Percentiles rank a stretch among this genome's conserved stretches.
phyloP scores from a whole-genome alignment of 352 stramenopile species.

The Phytophthora citricola region DNA sequence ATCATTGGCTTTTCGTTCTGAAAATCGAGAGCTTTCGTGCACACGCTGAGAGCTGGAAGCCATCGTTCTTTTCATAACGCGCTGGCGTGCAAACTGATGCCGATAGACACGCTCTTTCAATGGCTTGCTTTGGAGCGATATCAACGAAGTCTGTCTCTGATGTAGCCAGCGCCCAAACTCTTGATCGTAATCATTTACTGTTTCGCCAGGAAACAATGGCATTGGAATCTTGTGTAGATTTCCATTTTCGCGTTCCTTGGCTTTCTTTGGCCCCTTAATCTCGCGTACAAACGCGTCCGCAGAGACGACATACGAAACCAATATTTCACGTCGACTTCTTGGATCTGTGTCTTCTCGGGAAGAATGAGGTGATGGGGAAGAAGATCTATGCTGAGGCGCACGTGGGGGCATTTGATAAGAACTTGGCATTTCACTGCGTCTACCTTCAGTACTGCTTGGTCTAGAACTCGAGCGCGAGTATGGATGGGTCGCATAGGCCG shows the following conservation, averaged over 20 bases:
- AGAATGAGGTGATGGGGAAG: background rate
- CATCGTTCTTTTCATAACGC: conserved; percentile 1
- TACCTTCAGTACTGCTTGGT: conserved; percentile 1
- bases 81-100: conserved; percentile 23
- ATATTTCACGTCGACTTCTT: conserved; percentile 22
- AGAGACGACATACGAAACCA: conserved; percentile 13
- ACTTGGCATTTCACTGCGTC: background rate
- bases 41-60: background rate
- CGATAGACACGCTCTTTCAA: conserved; percentile 33
- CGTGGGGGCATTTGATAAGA: conserved; percentile 20
- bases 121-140: conserved; percentile 11
- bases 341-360: background rate
- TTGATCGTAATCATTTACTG: conserved; percentile 25
- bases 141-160: conserved; percentile 16
- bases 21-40: background rate
- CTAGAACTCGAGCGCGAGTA: conserved; percentile 1
- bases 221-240: conserved; percentile 26
- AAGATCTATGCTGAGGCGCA: background rate
- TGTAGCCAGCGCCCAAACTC: conserved; percentile 30
- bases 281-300: conserved; percentile 18
- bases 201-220: conserved; percentile 30
- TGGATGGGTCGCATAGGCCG: background rate
- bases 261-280: conserved; percentile 18
- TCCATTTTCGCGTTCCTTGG: conserved; percentile 1
- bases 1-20: background rate